phyloP scores from a whole-genome alignment of 2,329 filamentous ascomycete genomes.

The Cadophora malorum region DNA sequence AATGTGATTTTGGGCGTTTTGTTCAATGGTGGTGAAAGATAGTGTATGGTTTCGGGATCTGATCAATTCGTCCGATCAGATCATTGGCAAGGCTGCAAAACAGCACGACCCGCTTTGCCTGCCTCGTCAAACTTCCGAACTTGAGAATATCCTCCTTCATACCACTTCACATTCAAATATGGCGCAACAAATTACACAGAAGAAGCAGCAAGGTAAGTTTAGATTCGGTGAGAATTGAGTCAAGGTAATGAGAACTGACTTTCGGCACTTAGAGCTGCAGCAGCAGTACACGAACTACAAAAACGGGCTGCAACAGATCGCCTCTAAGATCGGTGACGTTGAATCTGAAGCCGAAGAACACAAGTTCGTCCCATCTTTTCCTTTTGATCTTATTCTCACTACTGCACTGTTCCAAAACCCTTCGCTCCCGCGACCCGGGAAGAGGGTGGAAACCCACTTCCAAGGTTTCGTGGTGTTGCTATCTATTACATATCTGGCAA shows the following conservation, averaged over 20 bases:
- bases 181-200: constrained; percentile 44
- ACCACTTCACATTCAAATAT: constrained; percentile 37
- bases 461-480: constrained; percentile 12
- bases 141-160: constrained; percentile 18
- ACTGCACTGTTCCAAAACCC: constrained; percentile 4
- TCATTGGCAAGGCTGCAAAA: constrained; percentile 22
- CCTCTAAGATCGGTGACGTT: constrained; percentile 95
- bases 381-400: constrained; percentile 16
- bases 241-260: background rate
- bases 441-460: constrained; percentile 12
- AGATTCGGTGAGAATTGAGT: background rate
- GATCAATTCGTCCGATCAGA: constrained; percentile 20
- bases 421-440: background rate
- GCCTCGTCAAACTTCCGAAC: constrained; percentile 26
- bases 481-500: constrained; percentile 17
- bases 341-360: constrained; percentile 98
- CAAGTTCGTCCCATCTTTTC: constrained; percentile 69
- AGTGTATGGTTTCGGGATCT: constrained; percentile 21
- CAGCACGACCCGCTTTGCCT: constrained; percentile 25
- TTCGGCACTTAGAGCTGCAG: constrained; percentile 69
- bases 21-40: constrained; percentile 19
- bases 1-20: background rate
- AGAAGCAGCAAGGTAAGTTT: constrained; percentile 46
- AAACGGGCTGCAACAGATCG: constrained; percentile 84
- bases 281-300: constrained; percentile 80